Conservation (phyloP, 2,329 filamentous ascomycete genomes). For the Beauveria sp. region DNA sequence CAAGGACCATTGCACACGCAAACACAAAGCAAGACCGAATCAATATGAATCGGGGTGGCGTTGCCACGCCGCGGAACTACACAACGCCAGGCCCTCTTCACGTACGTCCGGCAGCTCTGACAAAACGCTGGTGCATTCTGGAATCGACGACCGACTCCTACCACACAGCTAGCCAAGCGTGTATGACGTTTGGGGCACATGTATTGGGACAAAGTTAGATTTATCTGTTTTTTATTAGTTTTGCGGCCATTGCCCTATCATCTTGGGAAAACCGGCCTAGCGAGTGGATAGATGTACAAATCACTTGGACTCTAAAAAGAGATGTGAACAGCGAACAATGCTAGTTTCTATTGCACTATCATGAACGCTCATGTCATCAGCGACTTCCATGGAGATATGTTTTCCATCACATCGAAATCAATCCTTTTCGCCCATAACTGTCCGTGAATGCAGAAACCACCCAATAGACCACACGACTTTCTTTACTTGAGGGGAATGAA, state of each 20-base stretch:
- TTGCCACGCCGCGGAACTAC: background rate
- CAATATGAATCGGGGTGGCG: background rate
- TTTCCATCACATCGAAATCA: constrained; percentile 44
- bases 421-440: constrained; percentile 49
- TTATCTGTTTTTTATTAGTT: constrained; percentile 15
- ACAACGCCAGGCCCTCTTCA: background rate
- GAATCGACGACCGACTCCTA: background rate
- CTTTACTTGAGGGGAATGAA: constrained; percentile 99
- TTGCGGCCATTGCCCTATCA: constrained; percentile 10
- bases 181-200: background rate
- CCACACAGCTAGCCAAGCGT: background rate
- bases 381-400: constrained; percentile 35
- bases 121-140: background rate
- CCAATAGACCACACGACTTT: constrained; percentile 37
- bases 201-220: constrained; percentile 2
- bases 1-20: background rate
- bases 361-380: constrained; percentile 38
- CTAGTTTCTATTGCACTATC: constrained; percentile 35
- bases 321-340: constrained; percentile 25
- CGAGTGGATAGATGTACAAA: background rate
- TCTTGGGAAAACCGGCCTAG: background rate
- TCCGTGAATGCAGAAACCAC: constrained; percentile 53
- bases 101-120: too few relatives aligned
- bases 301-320: background rate
- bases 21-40: background rate